These are phyloP conservation scores for Neofusicoccum parvum DNA, from an alignment of 2,329 filamentous ascomycete species.

Conservation along the genomic window DNA sequence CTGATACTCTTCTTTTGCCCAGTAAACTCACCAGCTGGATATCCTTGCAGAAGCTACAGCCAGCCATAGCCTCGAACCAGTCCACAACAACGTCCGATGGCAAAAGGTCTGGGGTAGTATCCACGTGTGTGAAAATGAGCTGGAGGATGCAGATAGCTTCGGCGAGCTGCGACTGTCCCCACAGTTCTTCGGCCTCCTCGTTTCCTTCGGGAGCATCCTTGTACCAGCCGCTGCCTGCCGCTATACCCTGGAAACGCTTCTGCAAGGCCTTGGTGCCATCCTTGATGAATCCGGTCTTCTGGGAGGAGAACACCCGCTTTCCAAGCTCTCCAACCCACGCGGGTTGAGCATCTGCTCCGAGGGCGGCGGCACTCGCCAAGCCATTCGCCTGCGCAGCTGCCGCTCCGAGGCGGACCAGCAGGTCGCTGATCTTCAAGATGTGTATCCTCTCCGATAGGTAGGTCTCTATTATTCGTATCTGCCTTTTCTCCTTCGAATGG, in stretches of 20 bases:
- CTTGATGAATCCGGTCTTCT: slow-evolving; percentile 50
- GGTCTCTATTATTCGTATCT: slow-evolving; percentile 67
- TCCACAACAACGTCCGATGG: slow-evolving; percentile 34
- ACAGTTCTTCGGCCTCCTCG: slow-evolving; percentile 62
- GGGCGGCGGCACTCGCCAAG: slow-evolving; percentile 26
- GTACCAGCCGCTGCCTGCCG: slow-evolving; percentile 49
- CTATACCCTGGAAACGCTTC: slow-evolving; percentile 50
- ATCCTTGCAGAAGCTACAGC: slow-evolving; percentile 64
- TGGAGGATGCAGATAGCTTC: slow-evolving; percentile 76
- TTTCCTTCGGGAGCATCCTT: slow-evolving; percentile 49
- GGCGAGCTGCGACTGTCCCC: slow-evolving; percentile 64
- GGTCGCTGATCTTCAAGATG: slow-evolving; percentile 39
- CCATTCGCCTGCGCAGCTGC: slow-evolving; percentile 14
- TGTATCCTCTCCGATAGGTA: slow-evolving; percentile 73
- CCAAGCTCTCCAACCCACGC: slow-evolving; percentile 38
- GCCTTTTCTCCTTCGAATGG: slow-evolving; percentile 63
- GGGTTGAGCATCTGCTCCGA: slow-evolving; percentile 33
- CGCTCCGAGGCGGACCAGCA: slow-evolving; percentile 38
- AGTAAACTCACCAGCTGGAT: slow-evolving; percentile 30
- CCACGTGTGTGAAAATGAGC: slow-evolving; percentile 70
- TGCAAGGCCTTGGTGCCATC: slow-evolving; percentile 54
- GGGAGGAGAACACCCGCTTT: slow-evolving; percentile 31
- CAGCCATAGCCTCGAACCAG: slow-evolving; percentile 34
- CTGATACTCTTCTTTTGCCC: neutral
- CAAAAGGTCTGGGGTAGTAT: slow-evolving; percentile 48